phyloP scores from a whole-genome alignment of 2,329 filamentous ascomycete species.

The Grosmannia clavigera region DNA sequence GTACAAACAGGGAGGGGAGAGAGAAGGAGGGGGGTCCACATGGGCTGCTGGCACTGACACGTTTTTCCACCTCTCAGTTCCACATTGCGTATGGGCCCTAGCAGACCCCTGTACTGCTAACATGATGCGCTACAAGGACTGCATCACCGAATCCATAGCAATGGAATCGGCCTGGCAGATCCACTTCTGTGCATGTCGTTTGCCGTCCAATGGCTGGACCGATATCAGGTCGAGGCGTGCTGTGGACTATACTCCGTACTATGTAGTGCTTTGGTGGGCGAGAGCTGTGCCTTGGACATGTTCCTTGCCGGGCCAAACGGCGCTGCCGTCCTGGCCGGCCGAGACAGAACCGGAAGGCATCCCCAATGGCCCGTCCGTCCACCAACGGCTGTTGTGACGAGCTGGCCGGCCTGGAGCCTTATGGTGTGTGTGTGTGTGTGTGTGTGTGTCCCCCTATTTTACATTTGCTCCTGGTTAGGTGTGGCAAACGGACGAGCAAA shows the following conservation, averaged over 20 bases:
- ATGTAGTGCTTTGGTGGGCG: too few relatives aligned
- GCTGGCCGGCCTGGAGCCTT: too few relatives aligned
- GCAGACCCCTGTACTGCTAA: neutral
- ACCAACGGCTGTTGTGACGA: too few relatives aligned
- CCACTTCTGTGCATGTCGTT: neutral
- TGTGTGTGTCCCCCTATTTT: too few relatives aligned
- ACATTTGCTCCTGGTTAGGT: too few relatives aligned
- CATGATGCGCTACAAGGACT: slow-evolving; percentile 1
- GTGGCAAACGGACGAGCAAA: neutral
- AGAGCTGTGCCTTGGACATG: too few relatives aligned
- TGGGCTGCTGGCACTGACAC: neutral
- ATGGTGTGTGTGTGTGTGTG: too few relatives aligned
- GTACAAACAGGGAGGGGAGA: neutral
- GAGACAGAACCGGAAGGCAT: too few relatives aligned
- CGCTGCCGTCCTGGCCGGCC: too few relatives aligned
- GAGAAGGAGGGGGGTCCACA: neutral
- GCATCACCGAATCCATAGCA: slow-evolving; percentile 4
- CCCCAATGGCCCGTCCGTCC: too few relatives aligned
- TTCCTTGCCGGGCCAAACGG: too few relatives aligned
- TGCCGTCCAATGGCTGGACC: neutral
- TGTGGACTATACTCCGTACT: neutral
- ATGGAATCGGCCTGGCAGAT: neutral
- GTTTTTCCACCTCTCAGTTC: neutral
- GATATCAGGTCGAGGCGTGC: neutral
- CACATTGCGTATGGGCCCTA: neutral